Evolutionary conservation across 192 early-diverging fungal species (phyloP).

Genomic region (Coemansia sp.): DNA sequence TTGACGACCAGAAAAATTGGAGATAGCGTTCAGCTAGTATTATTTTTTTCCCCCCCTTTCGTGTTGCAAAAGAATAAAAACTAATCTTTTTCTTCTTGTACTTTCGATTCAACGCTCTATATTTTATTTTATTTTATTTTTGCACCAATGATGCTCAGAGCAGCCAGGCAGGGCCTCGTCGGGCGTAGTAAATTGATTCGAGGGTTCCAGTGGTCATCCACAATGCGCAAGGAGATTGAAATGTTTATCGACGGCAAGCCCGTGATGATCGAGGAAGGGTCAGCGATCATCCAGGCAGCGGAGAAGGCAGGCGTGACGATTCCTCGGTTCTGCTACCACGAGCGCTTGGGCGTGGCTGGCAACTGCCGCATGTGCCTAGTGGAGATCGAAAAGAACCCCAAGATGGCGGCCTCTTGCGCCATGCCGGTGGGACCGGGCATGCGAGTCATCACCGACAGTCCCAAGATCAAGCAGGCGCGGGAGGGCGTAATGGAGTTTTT

Average conservation of each 20-base stretch:
- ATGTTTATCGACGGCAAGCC: conserved; percentile 91
- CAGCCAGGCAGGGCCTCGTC: background rate
- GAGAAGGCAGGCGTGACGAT: conserved; percentile 89
- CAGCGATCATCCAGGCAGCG: conserved; percentile 97
- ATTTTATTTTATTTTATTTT: conserved; percentile 1
- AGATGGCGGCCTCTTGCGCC: conserved; percentile 96
- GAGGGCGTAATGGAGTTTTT: conserved; percentile 94
- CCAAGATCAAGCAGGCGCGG: conserved; percentile 95
- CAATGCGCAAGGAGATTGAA: conserved; percentile 67
- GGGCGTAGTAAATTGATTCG: conserved; percentile 3
- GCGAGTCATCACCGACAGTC: conserved; percentile 94
- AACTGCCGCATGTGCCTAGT: conserved; percentile 99
- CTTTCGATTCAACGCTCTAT: background rate
- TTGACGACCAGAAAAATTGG: too few relatives aligned
- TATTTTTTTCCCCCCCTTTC: too few relatives aligned
- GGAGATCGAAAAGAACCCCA: conserved; percentile 95
- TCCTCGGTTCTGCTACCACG: conserved; percentile 78
- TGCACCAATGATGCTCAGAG: conserved; percentile 8
- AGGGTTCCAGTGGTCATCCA: conserved; percentile 14
- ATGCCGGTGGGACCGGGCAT: conserved; percentile 98
- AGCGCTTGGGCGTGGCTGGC: conserved; percentile 94
- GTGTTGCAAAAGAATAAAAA: too few relatives aligned
- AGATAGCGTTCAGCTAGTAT: too few relatives aligned
- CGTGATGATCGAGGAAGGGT: conserved; percentile 88
- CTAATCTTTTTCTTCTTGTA: background rate